Base-by-base conservation (phyloP, 225 moss, liverwort and hornwort species). In the Anthoceros angustus region DNA sequence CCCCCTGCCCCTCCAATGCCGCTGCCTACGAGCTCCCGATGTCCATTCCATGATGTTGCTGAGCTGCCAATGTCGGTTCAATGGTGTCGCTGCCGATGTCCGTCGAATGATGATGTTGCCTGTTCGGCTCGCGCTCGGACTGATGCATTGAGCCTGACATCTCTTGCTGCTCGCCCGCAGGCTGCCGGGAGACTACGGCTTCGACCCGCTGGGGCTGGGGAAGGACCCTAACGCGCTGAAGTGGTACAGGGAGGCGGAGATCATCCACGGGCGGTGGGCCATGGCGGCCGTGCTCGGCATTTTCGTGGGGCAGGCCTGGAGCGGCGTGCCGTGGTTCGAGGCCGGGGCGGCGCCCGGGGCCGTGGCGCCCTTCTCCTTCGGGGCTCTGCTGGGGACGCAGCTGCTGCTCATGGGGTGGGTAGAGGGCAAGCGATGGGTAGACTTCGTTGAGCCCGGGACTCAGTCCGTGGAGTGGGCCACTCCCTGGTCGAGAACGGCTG, bases 321-420 rank as follows among this genome's bases (percentile, higher is more conserved):
- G 98, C 49, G 98, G 98, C 0, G 72, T 98, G 40, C 89, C 92
- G 4, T 98, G 98, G 98, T 98, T 84, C 62, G 92, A 92, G 46
- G 98, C 98, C 0, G 98, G 98, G 0, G 98, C 98, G 0, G 86
- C 82, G 7, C 98, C 98, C 0, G 32, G 42, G 0, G 98, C 98
- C 0, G n/a, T 92, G 0, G 73, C 98, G 0, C 98, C 98, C 5
- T 83, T 71, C 72, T 84, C 74, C 39, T 73, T 95, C 72, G 98
- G 98, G 0, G 68, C 80, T 5, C 77, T 98, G 21, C 16, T 98
- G 66, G 98, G 98, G 10, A 98, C 98, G 0, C 98, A 98, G 80
- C 79, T 98, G 48, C 0, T 98, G 49, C 62, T 98, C 71, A 98
- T 98, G 98, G 98, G 98, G 12, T 98, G 98, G 98, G 98, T 98